Conservation (phyloP, 2,329 filamentous ascomycete species). For the Leptoxyphium fumago region DNA sequence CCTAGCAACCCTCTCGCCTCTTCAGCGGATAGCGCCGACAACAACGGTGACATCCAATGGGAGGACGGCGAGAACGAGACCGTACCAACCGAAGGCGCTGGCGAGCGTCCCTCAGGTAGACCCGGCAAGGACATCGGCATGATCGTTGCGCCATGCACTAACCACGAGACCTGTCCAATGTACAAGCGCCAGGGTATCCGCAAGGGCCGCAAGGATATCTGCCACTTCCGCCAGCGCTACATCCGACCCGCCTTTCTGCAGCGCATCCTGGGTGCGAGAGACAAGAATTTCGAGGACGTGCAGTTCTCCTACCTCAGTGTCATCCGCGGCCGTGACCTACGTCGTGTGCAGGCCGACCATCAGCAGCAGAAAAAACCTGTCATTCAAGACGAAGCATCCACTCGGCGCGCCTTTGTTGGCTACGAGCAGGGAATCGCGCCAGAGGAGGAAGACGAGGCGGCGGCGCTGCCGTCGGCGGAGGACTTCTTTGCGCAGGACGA, state of each 20-base stretch:
- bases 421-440: slow-evolving; percentile 37
- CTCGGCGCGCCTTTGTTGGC: slow-evolving; percentile 55
- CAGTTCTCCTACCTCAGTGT: slow-evolving; percentile 82
- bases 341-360: slow-evolving; percentile 22
- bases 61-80: slow-evolving; percentile 3
- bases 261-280: slow-evolving; percentile 50
- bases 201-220: slow-evolving; percentile 71
- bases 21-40: slow-evolving; percentile 8
- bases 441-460: slow-evolving; percentile 5
- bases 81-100: background rate
- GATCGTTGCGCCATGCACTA: slow-evolving; percentile 62
- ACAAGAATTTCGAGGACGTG: slow-evolving; percentile 77
- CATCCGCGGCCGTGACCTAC: slow-evolving; percentile 55
- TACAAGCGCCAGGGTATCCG: slow-evolving; percentile 57
- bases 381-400: slow-evolving; percentile 40
- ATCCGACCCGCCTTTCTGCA: slow-evolving; percentile 73
- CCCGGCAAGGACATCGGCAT: slow-evolving; percentile 41
- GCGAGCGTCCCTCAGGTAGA: slow-evolving; percentile 1
- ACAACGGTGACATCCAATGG: slow-evolving; percentile 17
- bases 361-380: slow-evolving; percentile 16
- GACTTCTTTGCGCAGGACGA: background rate
- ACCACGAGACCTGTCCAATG: slow-evolving; percentile 79
- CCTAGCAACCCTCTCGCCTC: slow-evolving; percentile 5
- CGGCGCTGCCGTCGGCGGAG: background rate
- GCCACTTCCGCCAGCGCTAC: slow-evolving; percentile 80